These are phyloP conservation scores for Metschnikowia hibisci DNA, from an alignment of 805 yeast species.

Conservation along the genomic window DNA sequence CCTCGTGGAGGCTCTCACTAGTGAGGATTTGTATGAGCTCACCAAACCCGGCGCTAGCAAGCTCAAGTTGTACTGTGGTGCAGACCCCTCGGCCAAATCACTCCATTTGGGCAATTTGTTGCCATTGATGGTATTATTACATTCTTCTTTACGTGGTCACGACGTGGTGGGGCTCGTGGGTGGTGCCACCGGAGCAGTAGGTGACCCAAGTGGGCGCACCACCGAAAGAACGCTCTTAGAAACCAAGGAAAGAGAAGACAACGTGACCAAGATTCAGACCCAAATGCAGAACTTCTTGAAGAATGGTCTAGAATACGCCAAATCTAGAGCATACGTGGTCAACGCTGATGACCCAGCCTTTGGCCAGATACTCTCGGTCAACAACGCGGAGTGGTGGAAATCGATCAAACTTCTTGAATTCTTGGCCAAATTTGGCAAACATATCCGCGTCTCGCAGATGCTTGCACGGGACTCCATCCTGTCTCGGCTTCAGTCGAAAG, in stretches of 20 bases:
- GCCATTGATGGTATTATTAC: constrained; percentile 81
- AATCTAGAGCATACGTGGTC: constrained; percentile 39
- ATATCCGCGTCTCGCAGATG: constrained; percentile 82
- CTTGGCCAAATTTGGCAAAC: constrained; percentile 68
- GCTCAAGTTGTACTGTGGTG: constrained; percentile 81
- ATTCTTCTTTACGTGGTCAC: constrained; percentile 83
- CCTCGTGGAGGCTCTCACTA: constrained; percentile 37
- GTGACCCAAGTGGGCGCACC: constrained; percentile 91
- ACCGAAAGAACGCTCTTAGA: constrained; percentile 68
- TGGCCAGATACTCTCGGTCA: constrained; percentile 45
- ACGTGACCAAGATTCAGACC: constrained; percentile 52
- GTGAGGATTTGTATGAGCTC: constrained; percentile 33
- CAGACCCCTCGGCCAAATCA: constrained; percentile 91
- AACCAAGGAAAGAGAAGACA: constrained; percentile 46
- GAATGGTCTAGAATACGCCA: constrained; percentile 61
- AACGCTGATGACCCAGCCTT: constrained; percentile 13
- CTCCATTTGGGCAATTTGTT: constrained; percentile 87
- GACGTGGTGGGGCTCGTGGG: constrained; percentile 81
- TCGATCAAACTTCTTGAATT: constrained; percentile 73
- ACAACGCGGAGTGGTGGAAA: constrained; percentile 87
- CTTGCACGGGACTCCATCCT: constrained; percentile 83
- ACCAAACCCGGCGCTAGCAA: constrained; percentile 28
- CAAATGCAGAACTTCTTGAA: constrained; percentile 63
- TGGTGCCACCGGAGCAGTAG: constrained; percentile 94
- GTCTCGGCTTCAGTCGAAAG: constrained; percentile 60